Evolutionary conservation across 495 filamentous ascomycete species (phyloP).

Genomic region (Alectoria sarmentosa): DNA sequence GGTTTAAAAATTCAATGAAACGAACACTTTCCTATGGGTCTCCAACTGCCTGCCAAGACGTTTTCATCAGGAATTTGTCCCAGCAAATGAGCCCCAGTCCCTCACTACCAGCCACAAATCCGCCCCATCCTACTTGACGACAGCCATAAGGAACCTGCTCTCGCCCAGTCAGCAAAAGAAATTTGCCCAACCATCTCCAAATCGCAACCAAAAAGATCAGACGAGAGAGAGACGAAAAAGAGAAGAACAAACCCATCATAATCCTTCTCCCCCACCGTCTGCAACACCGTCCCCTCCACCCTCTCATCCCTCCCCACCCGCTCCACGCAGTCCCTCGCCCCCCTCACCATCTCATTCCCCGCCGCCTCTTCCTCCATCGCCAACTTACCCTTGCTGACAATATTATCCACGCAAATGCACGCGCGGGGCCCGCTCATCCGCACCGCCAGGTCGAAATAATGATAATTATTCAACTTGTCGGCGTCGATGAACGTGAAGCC

Average conservation of each 20-base stretch:
- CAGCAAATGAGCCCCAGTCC: too few species aligned
- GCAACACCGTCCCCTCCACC: slow-evolving; percentile 42
- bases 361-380: slow-evolving; percentile 24
- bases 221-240: neutral
- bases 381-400: slow-evolving; percentile 29
- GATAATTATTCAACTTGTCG: slow-evolving; percentile 41
- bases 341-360: slow-evolving; percentile 20
- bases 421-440: slow-evolving; percentile 33
- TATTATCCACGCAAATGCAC: slow-evolving; percentile 44
- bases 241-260: slow-evolving; percentile 38
- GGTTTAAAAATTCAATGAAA: too few species aligned
- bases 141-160: slow-evolving; percentile 32
- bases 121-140: slow-evolving; percentile 21
- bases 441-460: slow-evolving; percentile 42
- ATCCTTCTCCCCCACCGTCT: slow-evolving; percentile 45
- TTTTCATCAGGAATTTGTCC: too few species aligned
- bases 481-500: slow-evolving; percentile 49
- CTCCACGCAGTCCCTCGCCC: slow-evolving; percentile 35
- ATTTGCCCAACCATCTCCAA: neutral
- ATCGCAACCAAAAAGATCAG: too few species aligned
- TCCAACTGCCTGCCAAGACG: too few species aligned
- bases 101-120: too few species aligned
- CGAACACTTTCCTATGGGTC: too few species aligned
- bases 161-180: neutral
- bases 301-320: slow-evolving; percentile 38